Percentiles rank a stretch among this genome's conserved stretches.
phyloP scores from a whole-genome alignment of 73 alveolate species.

The Symbiodinium pilosum region DNA sequence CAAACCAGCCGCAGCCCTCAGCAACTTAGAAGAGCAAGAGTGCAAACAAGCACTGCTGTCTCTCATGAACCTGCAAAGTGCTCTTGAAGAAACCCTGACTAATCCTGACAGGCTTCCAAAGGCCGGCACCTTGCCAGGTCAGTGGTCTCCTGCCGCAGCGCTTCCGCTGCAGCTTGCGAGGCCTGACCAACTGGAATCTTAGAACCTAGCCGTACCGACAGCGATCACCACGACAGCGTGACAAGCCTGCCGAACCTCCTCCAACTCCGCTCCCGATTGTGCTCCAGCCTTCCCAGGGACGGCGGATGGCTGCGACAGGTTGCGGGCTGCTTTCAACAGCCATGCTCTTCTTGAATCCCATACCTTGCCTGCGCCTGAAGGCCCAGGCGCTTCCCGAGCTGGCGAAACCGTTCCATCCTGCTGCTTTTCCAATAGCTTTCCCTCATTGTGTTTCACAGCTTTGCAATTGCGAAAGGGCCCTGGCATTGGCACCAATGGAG shows the following conservation, averaged over 20 bases:
- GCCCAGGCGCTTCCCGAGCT: conserved; percentile 65
- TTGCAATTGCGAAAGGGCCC: neutral
- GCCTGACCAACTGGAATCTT: too few relatives aligned
- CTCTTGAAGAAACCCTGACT: too few relatives aligned
- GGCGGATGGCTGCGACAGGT: too few relatives aligned
- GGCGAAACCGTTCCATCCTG: conserved; percentile 81
- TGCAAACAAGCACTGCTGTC: too few relatives aligned
- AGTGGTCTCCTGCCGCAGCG: conserved; percentile 34
- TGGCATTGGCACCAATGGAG: conserved; percentile 70
- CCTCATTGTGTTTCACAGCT: neutral
- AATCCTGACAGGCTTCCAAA: too few relatives aligned
- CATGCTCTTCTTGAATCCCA: too few relatives aligned
- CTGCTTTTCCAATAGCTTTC: neutral
- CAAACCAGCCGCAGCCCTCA: neutral
- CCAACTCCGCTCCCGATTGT: neutral
- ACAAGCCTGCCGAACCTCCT: neutral
- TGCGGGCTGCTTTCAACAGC: too few relatives aligned
- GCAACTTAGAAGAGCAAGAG: neutral
- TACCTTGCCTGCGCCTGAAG: conserved; percentile 25
- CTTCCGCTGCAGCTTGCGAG: neutral
- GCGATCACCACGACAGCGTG: neutral
- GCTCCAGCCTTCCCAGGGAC: neutral
- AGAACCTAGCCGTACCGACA: too few relatives aligned
- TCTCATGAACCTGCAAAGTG: too few relatives aligned
- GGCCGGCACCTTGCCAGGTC: conserved; percentile 53